Evolutionary conservation across 805 yeast genomes (phyloP).

Genomic region (Dipodascus geniculatus): DNA sequence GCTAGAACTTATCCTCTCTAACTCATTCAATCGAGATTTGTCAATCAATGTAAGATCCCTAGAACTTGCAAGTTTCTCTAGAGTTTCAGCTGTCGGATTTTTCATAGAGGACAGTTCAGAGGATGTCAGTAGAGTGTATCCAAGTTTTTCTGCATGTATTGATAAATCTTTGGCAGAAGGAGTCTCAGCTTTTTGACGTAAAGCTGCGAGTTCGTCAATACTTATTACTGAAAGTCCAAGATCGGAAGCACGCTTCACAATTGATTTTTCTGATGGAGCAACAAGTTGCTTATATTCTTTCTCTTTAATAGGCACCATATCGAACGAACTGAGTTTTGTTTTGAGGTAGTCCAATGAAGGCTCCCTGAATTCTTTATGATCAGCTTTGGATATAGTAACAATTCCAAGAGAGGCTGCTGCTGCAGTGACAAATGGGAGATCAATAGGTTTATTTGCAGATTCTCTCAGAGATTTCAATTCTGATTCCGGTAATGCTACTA

Average conservation of each 20-base stretch:
- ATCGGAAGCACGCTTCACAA: constrained; percentile 19
- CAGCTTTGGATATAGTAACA: constrained; percentile 10
- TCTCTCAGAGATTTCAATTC: constrained; percentile 15
- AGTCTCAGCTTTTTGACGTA: constrained; percentile 2
- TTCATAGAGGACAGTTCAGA: constrained; percentile 12
- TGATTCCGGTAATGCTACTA: constrained; percentile 17
- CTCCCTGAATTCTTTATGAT: constrained; percentile 7
- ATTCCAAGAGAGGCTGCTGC: constrained; percentile 19
- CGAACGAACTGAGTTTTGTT: background rate
- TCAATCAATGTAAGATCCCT: constrained; percentile 17
- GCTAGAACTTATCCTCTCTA: constrained; percentile 10
- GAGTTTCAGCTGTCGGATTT: constrained; percentile 10
- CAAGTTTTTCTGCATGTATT: constrained; percentile 11
- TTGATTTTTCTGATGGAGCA: constrained; percentile 12
- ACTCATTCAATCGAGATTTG: constrained; percentile 9
- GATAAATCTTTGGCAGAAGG: constrained; percentile 5
- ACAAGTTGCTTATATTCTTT: background rate
- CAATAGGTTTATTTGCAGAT: constrained; percentile 18
- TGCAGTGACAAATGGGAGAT: constrained; percentile 14
- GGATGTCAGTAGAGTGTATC: constrained; percentile 18
- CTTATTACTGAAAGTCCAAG: constrained; percentile 19
- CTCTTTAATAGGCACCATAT: background rate
- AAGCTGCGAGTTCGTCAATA: constrained; percentile 8
- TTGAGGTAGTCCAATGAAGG: constrained; percentile 9
- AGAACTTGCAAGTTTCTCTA: constrained; percentile 11